These are phyloP conservation scores for Colletotrichum sp. DNA, from an alignment of 2,329 filamentous ascomycete species.

Conservation along the genomic window DNA sequence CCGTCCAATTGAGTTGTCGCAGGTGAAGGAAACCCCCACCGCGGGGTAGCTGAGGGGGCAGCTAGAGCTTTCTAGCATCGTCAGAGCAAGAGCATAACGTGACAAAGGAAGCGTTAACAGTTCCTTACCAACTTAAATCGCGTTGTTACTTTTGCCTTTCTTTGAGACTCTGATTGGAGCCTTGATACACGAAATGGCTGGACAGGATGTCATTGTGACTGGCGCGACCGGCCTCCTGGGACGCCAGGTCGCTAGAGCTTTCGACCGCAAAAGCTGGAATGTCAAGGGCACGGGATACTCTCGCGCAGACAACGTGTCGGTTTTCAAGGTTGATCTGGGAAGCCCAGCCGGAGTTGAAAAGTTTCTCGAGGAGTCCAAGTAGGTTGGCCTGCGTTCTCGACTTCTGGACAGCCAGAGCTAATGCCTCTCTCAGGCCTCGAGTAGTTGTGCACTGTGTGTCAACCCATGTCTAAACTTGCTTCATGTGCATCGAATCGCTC, in stretches of 20 bases:
- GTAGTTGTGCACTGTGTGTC: slow-evolving; percentile 81
- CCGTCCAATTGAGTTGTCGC: slow-evolving; percentile 10
- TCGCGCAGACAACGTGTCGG: slow-evolving; percentile 71
- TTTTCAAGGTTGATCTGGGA: slow-evolving; percentile 64
- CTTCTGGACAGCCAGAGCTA: not conserved
- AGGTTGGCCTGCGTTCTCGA: slow-evolving; percentile 24
- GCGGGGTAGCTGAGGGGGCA: slow-evolving; percentile 9
- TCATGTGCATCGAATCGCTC: not conserved
- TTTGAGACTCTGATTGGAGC: not conserved
- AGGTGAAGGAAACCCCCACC: slow-evolving; percentile 1
- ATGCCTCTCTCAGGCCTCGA: slow-evolving; percentile 59
- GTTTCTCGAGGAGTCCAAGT: slow-evolving; percentile 61
- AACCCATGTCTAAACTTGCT: not conserved
- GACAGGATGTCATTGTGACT: slow-evolving; percentile 72
- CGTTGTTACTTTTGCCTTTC: not conserved
- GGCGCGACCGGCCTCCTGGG: slow-evolving; percentile 86
- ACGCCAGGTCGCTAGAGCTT: slow-evolving; percentile 75
- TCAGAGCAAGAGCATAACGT: not conserved
- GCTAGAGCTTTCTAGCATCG: slow-evolving; percentile 10
- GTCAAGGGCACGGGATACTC: slow-evolving; percentile 77
- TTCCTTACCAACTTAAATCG: not conserved
- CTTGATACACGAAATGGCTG: slow-evolving; percentile 30
- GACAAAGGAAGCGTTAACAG: not conserved
- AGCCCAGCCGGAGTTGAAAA: slow-evolving; percentile 51
- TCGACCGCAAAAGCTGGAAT: slow-evolving; percentile 70